Percentiles rank a stretch among this genome's conserved stretches.
phyloP scores from a whole-genome alignment of 495 filamentous ascomycete genomes.

The Tuber aestivum region DNA sequence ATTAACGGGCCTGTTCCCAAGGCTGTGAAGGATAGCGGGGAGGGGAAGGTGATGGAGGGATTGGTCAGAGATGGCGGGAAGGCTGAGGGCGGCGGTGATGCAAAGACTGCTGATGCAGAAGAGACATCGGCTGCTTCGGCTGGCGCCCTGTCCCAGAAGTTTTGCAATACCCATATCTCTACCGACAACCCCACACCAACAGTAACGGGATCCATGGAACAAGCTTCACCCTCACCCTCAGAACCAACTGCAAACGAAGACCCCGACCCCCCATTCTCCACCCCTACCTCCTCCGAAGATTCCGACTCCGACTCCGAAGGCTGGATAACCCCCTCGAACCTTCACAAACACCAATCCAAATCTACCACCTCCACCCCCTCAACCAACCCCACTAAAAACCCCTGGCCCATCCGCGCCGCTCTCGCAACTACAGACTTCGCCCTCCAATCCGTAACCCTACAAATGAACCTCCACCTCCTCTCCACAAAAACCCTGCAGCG shows the following conservation, averaged over 20 bases:
- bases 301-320: slow-evolving; percentile 60
- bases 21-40: background rate
- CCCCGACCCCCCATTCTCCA: background rate
- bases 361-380: slow-evolving; percentile 60
- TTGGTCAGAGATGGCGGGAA: slow-evolving; percentile 10
- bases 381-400: slow-evolving; percentile 53
- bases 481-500: slow-evolving; percentile 64
- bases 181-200: slow-evolving; percentile 24
- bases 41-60: slow-evolving; percentile 33
- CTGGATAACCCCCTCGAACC: slow-evolving; percentile 94
- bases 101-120: slow-evolving; percentile 42
- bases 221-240: background rate
- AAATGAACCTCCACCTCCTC: slow-evolving; percentile 89
- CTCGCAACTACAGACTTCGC: slow-evolving; percentile 91
- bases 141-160: background rate
- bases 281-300: slow-evolving; percentile 42
- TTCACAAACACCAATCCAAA: slow-evolving; percentile 72
- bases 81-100: slow-evolving; percentile 9
- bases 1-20: slow-evolving; percentile 64
- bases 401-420: slow-evolving; percentile 65
- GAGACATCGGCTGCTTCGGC: slow-evolving; percentile 37
- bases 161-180: slow-evolving; percentile 17
- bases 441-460: slow-evolving; percentile 90
- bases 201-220: background rate
- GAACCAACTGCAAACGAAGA: background rate